These are phyloP conservation scores for Medicago lupulina DNA, from an alignment of 306 rosid genomes.

Conservation along the genomic window DNA sequence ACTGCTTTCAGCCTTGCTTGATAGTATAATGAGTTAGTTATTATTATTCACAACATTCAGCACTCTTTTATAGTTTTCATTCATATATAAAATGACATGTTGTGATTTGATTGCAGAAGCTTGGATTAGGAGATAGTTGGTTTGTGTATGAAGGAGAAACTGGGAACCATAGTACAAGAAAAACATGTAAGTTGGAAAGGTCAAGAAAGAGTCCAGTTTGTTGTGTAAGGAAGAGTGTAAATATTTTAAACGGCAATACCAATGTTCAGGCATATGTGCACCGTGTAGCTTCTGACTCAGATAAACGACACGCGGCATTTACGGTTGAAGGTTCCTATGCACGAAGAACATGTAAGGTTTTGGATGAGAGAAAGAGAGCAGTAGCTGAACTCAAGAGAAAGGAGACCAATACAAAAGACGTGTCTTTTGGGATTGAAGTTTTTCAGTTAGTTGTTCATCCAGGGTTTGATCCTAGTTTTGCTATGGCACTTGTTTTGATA, in stretches of 20 bases:
- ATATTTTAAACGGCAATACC: conserved; percentile 50
- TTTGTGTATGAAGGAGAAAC: conserved; percentile 72
- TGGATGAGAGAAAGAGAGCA: conserved; percentile 54
- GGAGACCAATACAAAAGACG: conserved; percentile 55
- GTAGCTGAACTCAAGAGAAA: conserved; percentile 85
- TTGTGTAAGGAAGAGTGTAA: conserved; percentile 62
- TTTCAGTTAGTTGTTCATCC: conserved; percentile 75
- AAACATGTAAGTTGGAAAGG: neutral
- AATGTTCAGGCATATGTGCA: conserved; percentile 61
- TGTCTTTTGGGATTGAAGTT: conserved; percentile 76
- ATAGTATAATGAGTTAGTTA: no score
- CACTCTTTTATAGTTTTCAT: no score
- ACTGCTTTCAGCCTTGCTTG: neutral
- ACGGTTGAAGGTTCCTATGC: conserved; percentile 73
- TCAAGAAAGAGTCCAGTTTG: conserved; percentile 53
- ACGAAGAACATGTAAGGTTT: conserved; percentile 70
- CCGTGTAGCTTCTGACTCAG: conserved; percentile 40
- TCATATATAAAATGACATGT: neutral
- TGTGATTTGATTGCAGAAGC: conserved; percentile 53
- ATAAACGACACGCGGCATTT: conserved; percentile 48
- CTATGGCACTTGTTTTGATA: conserved; percentile 79
- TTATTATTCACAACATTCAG: no score
- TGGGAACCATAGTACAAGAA: conserved; percentile 15
- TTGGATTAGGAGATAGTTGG: conserved; percentile 69
- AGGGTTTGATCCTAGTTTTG: conserved; percentile 71